A percentile compares a stretch with the other conserved stretches of the same genome.
Conservation (phyloP, 371 early-diverging fungal species). For the Apophysomyces variabilis region DNA sequence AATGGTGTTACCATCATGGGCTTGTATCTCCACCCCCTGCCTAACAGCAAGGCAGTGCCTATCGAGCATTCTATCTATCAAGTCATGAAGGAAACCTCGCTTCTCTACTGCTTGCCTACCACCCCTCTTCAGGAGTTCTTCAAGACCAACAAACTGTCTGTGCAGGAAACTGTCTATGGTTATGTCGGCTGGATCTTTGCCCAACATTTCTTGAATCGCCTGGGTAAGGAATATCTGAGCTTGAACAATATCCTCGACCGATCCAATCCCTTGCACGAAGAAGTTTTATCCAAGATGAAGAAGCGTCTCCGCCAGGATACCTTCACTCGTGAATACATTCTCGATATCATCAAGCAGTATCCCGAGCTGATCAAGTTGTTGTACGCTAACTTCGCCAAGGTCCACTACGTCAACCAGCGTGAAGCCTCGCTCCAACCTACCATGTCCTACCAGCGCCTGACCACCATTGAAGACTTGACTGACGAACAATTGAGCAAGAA, state of each 20-base stretch:
- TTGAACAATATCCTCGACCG: conserved; percentile 81
- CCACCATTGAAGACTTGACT: conserved; percentile 76
- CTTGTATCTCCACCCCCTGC: conserved; percentile 87
- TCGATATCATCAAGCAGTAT: conserved; percentile 95
- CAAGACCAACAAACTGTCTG: conserved; percentile 87
- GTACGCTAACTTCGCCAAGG: conserved; percentile 94
- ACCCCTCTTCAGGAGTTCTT: conserved; percentile 95
- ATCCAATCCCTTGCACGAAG: conserved; percentile 83
- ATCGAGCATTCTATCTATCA: conserved; percentile 93
- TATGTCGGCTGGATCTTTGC: conserved; percentile 96
- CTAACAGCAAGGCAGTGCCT: conserved; percentile 79
- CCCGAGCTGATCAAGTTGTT: conserved; percentile 92
- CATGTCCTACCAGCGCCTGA: conserved; percentile 91
- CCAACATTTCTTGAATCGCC: conserved; percentile 97
- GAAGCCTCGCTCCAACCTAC: conserved; percentile 70
- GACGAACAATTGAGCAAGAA: conserved; percentile 86
- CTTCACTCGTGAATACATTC: conserved; percentile 96
- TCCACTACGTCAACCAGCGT: conserved; percentile 86
- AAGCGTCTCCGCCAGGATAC: conserved; percentile 96
- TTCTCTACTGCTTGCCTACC: conserved; percentile 95
- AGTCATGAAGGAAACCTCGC: conserved; percentile 94
- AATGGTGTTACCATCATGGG: conserved; percentile 97
- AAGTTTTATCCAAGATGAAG: conserved; percentile 95
- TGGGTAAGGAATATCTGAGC: conserved; percentile 91
- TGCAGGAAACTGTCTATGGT: conserved; percentile 97